Conservation (phyloP, 2,329 filamentous ascomycete genomes). For the Penicillium occitanis region DNA sequence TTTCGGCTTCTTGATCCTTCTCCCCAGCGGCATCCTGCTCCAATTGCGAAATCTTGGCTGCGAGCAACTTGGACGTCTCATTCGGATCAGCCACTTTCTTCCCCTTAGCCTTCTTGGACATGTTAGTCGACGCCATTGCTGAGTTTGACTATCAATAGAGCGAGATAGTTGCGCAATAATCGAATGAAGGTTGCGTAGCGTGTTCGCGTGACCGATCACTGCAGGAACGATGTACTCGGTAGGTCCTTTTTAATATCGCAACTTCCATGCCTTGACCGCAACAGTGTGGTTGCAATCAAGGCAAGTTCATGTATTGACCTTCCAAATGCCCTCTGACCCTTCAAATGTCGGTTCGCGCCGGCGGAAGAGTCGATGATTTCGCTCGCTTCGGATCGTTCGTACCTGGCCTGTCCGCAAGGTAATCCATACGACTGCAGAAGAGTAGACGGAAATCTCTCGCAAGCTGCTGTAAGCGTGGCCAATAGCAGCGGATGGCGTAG, state of each 20-base stretch:
- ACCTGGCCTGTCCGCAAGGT: constrained; percentile 14
- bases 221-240: constrained; percentile 22
- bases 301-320: constrained; percentile 1
- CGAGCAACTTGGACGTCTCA: constrained; percentile 87
- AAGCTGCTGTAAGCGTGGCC: not conserved
- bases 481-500: not conserved
- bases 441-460: not conserved
- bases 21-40: constrained; percentile 91
- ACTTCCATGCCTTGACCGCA: constrained; percentile 27
- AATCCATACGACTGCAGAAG: not conserved
- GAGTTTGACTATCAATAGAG: constrained; percentile 27
- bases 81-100: constrained; percentile 83
- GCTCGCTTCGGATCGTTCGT: constrained; percentile 16
- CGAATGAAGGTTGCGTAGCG: constrained; percentile 46
- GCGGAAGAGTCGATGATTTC: not conserved
- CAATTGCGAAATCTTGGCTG: constrained; percentile 90
- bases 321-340: not conserved
- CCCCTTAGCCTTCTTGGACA: constrained; percentile 74
- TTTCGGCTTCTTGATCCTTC: constrained; percentile 93
- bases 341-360: not conserved
- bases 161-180: constrained; percentile 41
- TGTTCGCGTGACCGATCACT: constrained; percentile 40
- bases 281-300: constrained; percentile 21
- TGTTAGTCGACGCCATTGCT: constrained; percentile 49
- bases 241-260: constrained; percentile 21